Conservation (phyloP, 495 filamentous ascomycete species). For the Xylaria sp. region DNA sequence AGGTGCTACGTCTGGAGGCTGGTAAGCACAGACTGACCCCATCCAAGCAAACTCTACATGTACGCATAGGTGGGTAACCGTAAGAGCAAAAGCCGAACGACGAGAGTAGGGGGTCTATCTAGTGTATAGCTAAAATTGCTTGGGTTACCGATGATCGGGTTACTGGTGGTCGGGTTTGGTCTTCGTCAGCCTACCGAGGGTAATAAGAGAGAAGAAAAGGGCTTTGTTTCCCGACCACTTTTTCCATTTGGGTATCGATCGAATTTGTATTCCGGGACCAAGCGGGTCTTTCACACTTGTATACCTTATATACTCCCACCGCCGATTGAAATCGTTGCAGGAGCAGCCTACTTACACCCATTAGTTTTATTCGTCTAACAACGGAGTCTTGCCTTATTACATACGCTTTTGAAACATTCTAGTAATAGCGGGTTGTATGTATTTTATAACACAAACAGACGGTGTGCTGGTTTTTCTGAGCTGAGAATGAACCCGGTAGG, state of each 20-base stretch:
- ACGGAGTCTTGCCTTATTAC: neutral
- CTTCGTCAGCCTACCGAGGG: neutral
- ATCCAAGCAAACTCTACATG: neutral
- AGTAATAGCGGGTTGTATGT: neutral
- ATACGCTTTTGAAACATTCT: neutral
- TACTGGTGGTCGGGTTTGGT: neutral
- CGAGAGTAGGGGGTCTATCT: neutral
- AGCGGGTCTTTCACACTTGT: conserved; percentile 8
- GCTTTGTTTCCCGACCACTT: conserved; percentile 12
- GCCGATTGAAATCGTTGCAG: neutral
- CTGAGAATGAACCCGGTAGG: conserved; percentile 14
- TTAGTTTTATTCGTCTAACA: neutral
- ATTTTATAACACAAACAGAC: neutral
- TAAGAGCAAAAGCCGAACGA: conserved; percentile 1
- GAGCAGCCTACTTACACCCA: neutral
- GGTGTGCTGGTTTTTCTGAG: neutral
- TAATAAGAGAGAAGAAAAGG: neutral
- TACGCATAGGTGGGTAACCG: conserved; percentile 4
- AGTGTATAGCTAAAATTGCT: neutral
- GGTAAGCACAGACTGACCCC: neutral
- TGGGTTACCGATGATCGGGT: neutral
- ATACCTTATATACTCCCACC: conserved; percentile 7
- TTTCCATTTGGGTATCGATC: neutral
- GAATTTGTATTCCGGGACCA: neutral
- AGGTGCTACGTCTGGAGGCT: neutral